Percentiles rank a stretch among this genome's conserved stretches.
These are phyloP conservation scores for Euphorbia lathyris DNA, from an alignment of 345 rosid species.

Conservation along the genomic window DNA sequence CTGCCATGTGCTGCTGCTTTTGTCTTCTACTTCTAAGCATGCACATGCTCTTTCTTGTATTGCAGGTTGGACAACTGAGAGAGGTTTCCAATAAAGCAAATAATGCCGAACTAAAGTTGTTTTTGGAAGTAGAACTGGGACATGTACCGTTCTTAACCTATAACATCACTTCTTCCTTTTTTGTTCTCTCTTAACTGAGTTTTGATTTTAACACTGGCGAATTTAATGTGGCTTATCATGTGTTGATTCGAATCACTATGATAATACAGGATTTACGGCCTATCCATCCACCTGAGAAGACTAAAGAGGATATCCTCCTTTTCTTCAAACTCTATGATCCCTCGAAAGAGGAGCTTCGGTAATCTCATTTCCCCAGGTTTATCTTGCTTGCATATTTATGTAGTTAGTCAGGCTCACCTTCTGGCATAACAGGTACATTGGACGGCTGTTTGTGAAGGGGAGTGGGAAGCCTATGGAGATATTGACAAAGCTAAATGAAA, in stretches of 20 bases:
- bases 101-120: constrained; percentile 83
- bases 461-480: constrained; percentile 77
- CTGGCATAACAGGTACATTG: constrained; percentile 59
- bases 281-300: constrained; percentile 56
- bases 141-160: constrained; percentile 43
- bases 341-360: constrained; percentile 78
- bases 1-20: neutral
- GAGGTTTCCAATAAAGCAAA: constrained; percentile 75
- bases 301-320: constrained; percentile 75
- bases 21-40: neutral
- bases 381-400: neutral
- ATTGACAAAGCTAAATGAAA: constrained; percentile 60
- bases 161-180: neutral
- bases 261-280: constrained; percentile 67
- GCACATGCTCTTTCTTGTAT: neutral
- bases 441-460: constrained; percentile 77
- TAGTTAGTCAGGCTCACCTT: constrained; percentile 2
- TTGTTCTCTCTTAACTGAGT: neutral
- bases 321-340: constrained; percentile 94
- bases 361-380: neutral
- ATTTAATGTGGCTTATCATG: neutral
- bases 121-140: constrained; percentile 82
- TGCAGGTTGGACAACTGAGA: constrained; percentile 89
- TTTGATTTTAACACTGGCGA: neutral
- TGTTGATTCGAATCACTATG: neutral